Evolutionary conservation across 2,329 filamentous ascomycete species (phyloP).

Genomic region (Alternaria novae-zelandiae): DNA sequence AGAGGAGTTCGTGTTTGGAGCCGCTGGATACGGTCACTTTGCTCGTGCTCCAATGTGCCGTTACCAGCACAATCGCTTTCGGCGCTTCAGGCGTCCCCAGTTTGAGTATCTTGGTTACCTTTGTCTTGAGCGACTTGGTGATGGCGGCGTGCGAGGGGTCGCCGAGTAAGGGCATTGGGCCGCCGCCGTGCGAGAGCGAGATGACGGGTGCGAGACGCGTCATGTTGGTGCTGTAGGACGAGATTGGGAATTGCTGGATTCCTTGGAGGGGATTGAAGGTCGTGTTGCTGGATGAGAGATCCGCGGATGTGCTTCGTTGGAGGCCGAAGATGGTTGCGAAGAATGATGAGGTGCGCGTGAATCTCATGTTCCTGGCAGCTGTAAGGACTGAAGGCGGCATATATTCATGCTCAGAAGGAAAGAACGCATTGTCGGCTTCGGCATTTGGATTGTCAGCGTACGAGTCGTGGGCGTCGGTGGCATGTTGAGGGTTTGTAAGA

Average conservation of each 20-base stretch:
- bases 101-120: conserved; percentile 63
- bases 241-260: conserved; percentile 37
- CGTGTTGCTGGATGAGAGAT: conserved; percentile 16
- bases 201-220: conserved; percentile 48
- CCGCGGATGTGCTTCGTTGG: conserved; percentile 14
- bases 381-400: background rate
- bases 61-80: conserved; percentile 62
- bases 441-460: conserved; percentile 3
- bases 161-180: conserved; percentile 64
- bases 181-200: conserved; percentile 50
- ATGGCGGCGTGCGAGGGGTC: conserved; percentile 62
- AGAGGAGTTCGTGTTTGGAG: conserved; percentile 57
- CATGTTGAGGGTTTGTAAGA: conserved; percentile 22
- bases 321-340: conserved; percentile 16
- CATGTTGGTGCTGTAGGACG: conserved; percentile 34
- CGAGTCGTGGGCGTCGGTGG: background rate
- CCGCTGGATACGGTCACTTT: conserved; percentile 61
- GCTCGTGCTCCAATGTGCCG: conserved; percentile 63
- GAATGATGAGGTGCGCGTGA: conserved; percentile 16
- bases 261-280: conserved; percentile 32
- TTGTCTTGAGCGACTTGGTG: conserved; percentile 59
- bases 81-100: conserved; percentile 59
- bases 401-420: background rate
- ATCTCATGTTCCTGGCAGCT: conserved; percentile 21
- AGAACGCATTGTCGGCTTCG: conserved; percentile 11